A percentile compares a stretch with the other conserved stretches of the same genome.
phyloP scores from a whole-genome alignment of 192 early-diverging fungal species.

The Rhizoclosmatium sp. region DNA sequence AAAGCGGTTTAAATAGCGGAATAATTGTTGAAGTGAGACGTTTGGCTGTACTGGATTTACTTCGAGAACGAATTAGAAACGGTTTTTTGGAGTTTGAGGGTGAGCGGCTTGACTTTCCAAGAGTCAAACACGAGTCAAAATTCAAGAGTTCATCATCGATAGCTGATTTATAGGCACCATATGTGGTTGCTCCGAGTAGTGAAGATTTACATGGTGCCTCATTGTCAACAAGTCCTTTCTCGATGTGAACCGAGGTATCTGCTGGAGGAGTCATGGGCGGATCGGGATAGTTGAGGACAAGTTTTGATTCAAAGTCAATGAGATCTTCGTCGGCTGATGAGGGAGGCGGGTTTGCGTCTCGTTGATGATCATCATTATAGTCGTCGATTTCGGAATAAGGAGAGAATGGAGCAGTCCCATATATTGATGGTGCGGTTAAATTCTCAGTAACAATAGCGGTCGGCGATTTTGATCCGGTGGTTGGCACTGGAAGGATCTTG shows the following conservation, averaged over 20 bases:
- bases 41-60: background rate
- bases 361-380: no score
- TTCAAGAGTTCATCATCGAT: background rate
- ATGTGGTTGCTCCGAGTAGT: background rate
- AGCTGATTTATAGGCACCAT: background rate
- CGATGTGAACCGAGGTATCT: background rate
- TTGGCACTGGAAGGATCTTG: background rate
- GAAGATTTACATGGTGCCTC: background rate
- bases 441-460: background rate
- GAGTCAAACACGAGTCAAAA: background rate
- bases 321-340: background rate
- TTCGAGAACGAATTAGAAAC: background rate
- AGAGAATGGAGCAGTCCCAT: conserved; percentile 1
- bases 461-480: background rate
- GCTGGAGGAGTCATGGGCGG: conserved; percentile 12
- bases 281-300: conserved; percentile 6
- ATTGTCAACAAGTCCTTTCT: background rate
- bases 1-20: no score
- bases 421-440: background rate
- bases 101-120: background rate
- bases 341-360: background rate
- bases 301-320: conserved; percentile 14
- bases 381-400: background rate
- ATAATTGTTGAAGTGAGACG: background rate
- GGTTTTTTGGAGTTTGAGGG: background rate